Percentiles rank a stretch among this genome's conserved stretches.
Evolutionary conservation across 495 filamentous ascomycete species (phyloP).

Genomic region (Trichoderma parareesei): DNA sequence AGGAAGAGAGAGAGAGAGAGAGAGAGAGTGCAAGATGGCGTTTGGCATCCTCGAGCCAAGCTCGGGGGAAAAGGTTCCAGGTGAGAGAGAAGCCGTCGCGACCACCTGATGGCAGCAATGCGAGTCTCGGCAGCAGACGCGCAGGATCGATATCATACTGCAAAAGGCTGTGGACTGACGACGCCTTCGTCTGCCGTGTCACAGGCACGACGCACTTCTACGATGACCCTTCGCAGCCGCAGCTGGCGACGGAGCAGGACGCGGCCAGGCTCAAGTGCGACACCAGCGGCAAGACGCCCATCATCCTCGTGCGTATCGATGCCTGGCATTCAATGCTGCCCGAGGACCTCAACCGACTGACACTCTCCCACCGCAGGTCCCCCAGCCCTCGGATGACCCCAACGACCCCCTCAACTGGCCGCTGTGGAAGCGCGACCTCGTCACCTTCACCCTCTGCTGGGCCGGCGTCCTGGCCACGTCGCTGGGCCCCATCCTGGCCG

Average conservation of each 20-base stretch:
- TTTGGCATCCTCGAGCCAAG: constrained; percentile 19
- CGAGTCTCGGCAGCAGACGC: not conserved
- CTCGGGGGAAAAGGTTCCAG: constrained; percentile 11
- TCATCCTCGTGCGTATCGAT: constrained; percentile 55
- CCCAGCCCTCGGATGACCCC: constrained; percentile 72
- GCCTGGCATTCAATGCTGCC: not conserved
- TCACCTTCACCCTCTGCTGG: constrained; percentile 68
- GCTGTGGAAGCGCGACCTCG: constrained; percentile 75
- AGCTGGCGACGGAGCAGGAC: constrained; percentile 28
- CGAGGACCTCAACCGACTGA: not conserved
- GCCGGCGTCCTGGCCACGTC: constrained; percentile 73
- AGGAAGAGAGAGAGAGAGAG: too few relatives aligned
- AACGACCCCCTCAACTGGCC: constrained; percentile 86
- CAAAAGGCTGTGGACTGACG: not conserved
- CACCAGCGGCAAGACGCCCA: constrained; percentile 52
- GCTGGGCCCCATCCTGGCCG: constrained; percentile 76
- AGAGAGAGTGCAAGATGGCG: constrained; percentile 14
- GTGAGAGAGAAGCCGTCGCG: constrained; percentile 11
- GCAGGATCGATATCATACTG: too few relatives aligned
- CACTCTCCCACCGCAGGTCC: constrained; percentile 45
- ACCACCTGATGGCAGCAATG: not conserved
- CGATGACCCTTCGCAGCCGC: constrained; percentile 43
- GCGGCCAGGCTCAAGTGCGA: constrained; percentile 60
- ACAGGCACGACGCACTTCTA: constrained; percentile 59
- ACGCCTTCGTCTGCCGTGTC: not conserved